Conservation (phyloP, 352 stramenopile species). For the Bremia lactucae region DNA sequence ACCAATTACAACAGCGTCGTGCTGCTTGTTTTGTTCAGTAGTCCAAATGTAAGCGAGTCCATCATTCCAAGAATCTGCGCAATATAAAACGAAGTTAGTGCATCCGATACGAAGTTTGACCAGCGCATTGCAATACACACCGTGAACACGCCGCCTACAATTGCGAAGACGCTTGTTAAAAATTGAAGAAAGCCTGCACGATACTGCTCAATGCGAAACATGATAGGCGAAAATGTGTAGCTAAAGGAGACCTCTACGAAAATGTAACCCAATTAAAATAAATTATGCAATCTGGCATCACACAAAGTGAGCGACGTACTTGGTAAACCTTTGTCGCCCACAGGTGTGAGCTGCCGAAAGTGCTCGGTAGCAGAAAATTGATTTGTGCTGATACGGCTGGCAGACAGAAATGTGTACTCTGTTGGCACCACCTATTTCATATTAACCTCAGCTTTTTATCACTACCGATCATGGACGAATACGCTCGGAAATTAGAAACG, state of each 20-base stretch:
- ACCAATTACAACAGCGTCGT: conserved; percentile 31
- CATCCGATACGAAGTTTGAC: background rate
- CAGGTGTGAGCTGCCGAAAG: conserved; percentile 80
- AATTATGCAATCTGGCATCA: background rate
- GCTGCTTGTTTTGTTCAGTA: conserved; percentile 38
- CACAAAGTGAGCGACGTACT: conserved; percentile 25
- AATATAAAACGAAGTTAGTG: conserved; percentile 3
- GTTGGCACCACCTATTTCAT: conserved; percentile 96
- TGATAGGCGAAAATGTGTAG: conserved; percentile 95
- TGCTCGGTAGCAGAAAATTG: conserved; percentile 98
- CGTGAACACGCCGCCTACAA: conserved; percentile 87
- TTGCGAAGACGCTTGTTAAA: conserved; percentile 88
- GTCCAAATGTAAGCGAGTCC: conserved; percentile 45
- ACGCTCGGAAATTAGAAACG: background rate
- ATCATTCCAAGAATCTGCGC: conserved; percentile 59
- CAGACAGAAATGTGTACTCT: conserved; percentile 86
- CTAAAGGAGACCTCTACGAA: conserved; percentile 91
- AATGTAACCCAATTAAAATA: conserved; percentile 3
- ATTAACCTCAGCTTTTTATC: no score
- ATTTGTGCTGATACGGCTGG: conserved; percentile 86
- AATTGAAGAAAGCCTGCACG: conserved; percentile 84
- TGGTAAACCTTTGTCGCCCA: conserved; percentile 74
- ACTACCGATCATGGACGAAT: background rate
- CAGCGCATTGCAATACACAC: conserved; percentile 24
- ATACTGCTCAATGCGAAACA: conserved; percentile 91